phyloP scores from a whole-genome alignment of 2,329 filamentous ascomycete species.

The Neocucurbitaria cava region DNA sequence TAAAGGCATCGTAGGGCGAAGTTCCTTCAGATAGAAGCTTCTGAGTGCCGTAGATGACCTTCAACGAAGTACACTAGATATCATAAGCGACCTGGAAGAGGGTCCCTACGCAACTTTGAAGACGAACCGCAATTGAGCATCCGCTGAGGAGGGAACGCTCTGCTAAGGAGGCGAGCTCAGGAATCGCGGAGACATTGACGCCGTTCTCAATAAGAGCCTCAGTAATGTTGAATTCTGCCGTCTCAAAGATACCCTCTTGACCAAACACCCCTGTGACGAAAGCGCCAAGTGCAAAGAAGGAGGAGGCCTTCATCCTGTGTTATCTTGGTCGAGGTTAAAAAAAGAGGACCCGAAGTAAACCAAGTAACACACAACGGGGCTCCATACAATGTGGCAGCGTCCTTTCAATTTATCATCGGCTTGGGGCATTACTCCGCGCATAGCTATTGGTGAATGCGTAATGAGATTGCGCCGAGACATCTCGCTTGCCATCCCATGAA shows the following conservation, averaged over 20 bases:
- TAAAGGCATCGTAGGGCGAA: slow-evolving; percentile 28
- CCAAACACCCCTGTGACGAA: slow-evolving; percentile 14
- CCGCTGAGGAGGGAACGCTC: slow-evolving; percentile 4
- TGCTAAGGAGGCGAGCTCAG: slow-evolving; percentile 15
- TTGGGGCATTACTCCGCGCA: neutral
- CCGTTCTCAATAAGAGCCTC: slow-evolving; percentile 26
- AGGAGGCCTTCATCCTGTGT: slow-evolving; percentile 14
- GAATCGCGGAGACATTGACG: slow-evolving; percentile 24
- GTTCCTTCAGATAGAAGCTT: slow-evolving; percentile 21
- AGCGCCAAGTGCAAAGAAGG: slow-evolving; percentile 11
- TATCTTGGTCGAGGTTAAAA: neutral
- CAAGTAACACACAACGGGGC: neutral
- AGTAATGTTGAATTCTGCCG: slow-evolving; percentile 26
- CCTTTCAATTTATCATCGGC: slow-evolving; percentile 4
- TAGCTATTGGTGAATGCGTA: slow-evolving; percentile 1
- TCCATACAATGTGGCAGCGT: neutral
- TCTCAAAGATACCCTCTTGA: slow-evolving; percentile 21
- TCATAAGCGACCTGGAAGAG: slow-evolving; percentile 14
- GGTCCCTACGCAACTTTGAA: slow-evolving; percentile 1
- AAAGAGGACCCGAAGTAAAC: neutral
- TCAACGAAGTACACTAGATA: slow-evolving; percentile 30
- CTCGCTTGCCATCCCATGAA: slow-evolving; percentile 1
- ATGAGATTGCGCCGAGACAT: slow-evolving; percentile 1
- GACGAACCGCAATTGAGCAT: slow-evolving; percentile 32
- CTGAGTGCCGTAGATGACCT: slow-evolving; percentile 26